Conservation (phyloP, 2,329 filamentous ascomycete species). For the Fusarium drepaniforme region DNA sequence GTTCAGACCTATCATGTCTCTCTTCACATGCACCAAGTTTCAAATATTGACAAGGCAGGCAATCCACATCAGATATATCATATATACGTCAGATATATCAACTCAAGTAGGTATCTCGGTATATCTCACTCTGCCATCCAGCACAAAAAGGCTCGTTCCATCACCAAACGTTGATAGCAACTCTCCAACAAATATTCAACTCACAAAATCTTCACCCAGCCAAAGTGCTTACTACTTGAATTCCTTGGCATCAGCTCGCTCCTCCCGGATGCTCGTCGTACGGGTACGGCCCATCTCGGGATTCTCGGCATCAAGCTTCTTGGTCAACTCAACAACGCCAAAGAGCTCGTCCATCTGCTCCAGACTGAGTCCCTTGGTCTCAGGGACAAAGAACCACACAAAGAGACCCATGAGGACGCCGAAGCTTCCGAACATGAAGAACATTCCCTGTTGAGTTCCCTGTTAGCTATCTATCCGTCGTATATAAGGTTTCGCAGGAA, state of each 20-base stretch:
- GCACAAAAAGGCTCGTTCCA: background rate
- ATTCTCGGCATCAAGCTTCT: constrained; percentile 50
- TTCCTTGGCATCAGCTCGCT: constrained; percentile 34
- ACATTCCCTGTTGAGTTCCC: constrained; percentile 62
- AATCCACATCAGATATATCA: background rate
- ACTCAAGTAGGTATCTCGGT: background rate
- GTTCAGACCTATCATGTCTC: background rate
- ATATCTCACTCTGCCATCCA: background rate
- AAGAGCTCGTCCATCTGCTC: constrained; percentile 78
- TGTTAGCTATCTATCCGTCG: constrained; percentile 13
- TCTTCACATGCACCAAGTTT: background rate
- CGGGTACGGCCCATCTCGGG: constrained; percentile 42
- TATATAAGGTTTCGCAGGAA: background rate
- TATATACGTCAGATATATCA: background rate
- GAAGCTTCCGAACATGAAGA: constrained; percentile 77
- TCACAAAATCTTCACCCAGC: background rate
- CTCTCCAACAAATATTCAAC: background rate
- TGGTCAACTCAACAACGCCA: constrained; percentile 63
- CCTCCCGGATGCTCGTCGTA: constrained; percentile 44
- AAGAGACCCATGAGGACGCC: constrained; percentile 75
- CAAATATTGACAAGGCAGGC: background rate
- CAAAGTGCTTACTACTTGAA: constrained; percentile 1
- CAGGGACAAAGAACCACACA: constrained; percentile 76
- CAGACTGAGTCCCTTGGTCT: constrained; percentile 75
- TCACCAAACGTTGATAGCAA: background rate